Base-by-base conservation (phyloP, 805 yeast genomes). In the Zygotorulaspora sp. region DNA sequence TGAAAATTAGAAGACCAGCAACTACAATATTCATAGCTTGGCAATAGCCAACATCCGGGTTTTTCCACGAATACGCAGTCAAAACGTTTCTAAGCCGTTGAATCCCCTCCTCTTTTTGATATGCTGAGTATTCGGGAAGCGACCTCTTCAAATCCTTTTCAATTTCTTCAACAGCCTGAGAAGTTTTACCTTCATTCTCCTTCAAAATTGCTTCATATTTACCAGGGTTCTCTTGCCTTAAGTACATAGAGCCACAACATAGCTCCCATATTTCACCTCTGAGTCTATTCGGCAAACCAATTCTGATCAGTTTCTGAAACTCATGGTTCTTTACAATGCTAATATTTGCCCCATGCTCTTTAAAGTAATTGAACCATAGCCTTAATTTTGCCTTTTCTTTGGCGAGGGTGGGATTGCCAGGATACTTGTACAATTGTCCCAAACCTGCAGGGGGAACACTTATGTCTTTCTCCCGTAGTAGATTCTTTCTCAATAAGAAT, bases 251-350 rank as follows among this genome's bases (percentile, higher is more conserved):
- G 3, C 98, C 99, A 30, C 86, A 77, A 36, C 87, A 77, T 37
- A 86, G 65, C 59, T 92, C 98, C 99, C 99, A 92, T 10, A 92
- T 68, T 55, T 92, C 99, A 25, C 98, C 98, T 48, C 99, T 73
- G 37, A 92, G 67, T 42, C 94, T 72, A 56, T 90, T 90, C n/a
- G 97, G 97, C 16, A 92, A 70, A 0, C 98, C 97, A 11, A 89
- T 92, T 35, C 97, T 71, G 6, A 92, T 74, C 35, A 92, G 72
- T 53, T 83, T 84, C 59, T 80, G 84, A 55, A 87, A 94, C 55
- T 79, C 76, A 25, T 79, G 85, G 39, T 83, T 85, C 32, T 78
- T 74, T 1, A 85, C 71, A 13, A 90, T 51, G 1, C 94, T 78
- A 35, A 92, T 65, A 53, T 89, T 88, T 32, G 95, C 71, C 19